phyloP scores from a whole-genome alignment of 495 filamentous ascomycete species.

The Diplogelasinospora grovesii region DNA sequence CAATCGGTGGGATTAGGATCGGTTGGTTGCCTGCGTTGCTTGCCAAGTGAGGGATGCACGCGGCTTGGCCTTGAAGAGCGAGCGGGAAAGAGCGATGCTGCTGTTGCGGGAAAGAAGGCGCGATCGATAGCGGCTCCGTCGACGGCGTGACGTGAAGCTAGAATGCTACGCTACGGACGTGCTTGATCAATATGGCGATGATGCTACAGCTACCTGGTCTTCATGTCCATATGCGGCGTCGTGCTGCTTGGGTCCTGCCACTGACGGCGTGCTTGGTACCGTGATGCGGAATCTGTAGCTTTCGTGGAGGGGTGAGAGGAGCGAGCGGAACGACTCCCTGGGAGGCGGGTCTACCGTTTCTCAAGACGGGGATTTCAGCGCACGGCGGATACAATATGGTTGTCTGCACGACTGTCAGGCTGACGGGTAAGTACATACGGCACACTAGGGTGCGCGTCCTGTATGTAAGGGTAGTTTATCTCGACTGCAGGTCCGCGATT shows the following conservation, averaged over 20 bases:
- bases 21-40: not conserved
- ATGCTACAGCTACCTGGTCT: too few relatives aligned
- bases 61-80: not conserved
- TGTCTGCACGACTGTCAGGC: too few relatives aligned
- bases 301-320: conserved; percentile 1
- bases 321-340: conserved; percentile 17
- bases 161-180: too few relatives aligned
- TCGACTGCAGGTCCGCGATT: conserved; percentile 1
- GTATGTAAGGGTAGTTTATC: too few relatives aligned
- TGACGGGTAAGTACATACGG: too few relatives aligned
- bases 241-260: conserved; percentile 1
- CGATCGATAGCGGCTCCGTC: too few relatives aligned
- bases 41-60: not conserved
- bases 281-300: conserved; percentile 7
- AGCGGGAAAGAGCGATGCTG: too few relatives aligned
- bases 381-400: too few relatives aligned
- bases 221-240: conserved; percentile 6
- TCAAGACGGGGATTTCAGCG: too few relatives aligned
- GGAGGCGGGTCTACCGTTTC: conserved; percentile 13
- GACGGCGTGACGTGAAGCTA: too few relatives aligned
- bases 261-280: conserved; percentile 5
- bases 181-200: too few relatives aligned
- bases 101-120: too few relatives aligned
- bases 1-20: conserved; percentile 4
- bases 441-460: not conserved